These are phyloP conservation scores for Salix purpurea DNA, from an alignment of 345 rosid species.

Conservation along the genomic window DNA sequence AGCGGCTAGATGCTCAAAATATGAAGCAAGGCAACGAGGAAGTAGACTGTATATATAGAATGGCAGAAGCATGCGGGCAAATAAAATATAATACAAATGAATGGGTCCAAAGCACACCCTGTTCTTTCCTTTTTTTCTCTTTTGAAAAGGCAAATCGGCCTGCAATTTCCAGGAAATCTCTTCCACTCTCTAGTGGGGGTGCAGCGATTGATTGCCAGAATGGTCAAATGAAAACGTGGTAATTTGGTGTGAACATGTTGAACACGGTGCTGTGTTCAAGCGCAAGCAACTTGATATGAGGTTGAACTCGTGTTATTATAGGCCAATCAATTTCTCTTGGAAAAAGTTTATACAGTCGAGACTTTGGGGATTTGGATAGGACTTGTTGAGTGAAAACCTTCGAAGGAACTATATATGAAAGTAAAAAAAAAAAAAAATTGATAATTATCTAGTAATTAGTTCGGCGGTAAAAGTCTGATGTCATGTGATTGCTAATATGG, in stretches of 20 bases:
- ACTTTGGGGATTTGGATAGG: background rate
- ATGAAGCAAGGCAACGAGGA: background rate
- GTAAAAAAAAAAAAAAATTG: too few species aligned
- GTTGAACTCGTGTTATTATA: background rate
- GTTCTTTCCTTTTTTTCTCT: background rate
- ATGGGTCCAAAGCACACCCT: background rate
- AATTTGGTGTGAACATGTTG: background rate
- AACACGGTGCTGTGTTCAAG: background rate
- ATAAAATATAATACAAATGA: background rate
- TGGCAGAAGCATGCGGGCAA: background rate
- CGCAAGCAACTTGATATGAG: background rate
- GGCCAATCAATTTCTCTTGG: background rate
- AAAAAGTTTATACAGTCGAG: background rate
- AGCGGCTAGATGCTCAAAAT: background rate
- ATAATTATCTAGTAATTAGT: too few species aligned
- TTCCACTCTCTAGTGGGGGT: background rate
- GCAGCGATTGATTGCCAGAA: background rate
- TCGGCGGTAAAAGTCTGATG: accelerated
- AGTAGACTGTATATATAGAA: background rate
- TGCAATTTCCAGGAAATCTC: background rate
- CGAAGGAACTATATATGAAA: background rate
- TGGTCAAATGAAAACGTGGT: slow-evolving; percentile 9
- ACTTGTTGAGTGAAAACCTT: background rate
- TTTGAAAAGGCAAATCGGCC: background rate
- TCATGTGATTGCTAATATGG: accelerated